A percentile compares a stretch with the other conserved stretches of the same genome.
Evolutionary conservation across 148 eudicot genomes (phyloP).

Genomic region (Chenopodium suecicum): DNA sequence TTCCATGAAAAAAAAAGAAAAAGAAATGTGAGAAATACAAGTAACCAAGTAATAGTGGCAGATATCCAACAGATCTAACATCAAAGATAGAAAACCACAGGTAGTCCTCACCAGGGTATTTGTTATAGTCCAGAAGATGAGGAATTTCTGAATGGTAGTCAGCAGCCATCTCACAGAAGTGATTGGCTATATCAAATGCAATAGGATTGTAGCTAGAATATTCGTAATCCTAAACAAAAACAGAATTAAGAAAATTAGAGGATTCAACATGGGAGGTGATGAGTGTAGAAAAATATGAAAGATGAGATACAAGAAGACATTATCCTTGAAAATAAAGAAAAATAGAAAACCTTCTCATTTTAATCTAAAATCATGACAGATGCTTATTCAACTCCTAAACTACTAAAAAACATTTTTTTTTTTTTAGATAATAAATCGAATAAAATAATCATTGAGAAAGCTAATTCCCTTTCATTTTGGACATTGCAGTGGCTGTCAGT

Average conservation of each 20-base stretch:
- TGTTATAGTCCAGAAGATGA: slow-evolving; percentile 74
- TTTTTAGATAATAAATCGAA: no score
- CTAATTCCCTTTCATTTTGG: neutral
- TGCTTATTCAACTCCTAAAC: neutral
- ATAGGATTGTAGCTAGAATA: slow-evolving; percentile 81
- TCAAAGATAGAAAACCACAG: neutral
- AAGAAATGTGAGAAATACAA: no score
- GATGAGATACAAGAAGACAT: neutral
- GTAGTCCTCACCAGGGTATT: slow-evolving; percentile 71
- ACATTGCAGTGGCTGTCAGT: neutral
- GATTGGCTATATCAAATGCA: slow-evolving; percentile 87
- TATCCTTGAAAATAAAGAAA: neutral
- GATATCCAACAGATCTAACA: neutral
- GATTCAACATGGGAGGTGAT: neutral
- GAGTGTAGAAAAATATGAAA: neutral
- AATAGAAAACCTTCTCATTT: neutral
- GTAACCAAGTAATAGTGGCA: neutral
- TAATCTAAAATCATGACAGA: neutral
- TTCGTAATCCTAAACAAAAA: slow-evolving; percentile 70
- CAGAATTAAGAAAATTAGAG: neutral
- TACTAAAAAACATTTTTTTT: neutral
- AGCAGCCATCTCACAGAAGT: slow-evolving; percentile 97
- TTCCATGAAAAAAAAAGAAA: neutral
- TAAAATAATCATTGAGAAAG: neutral
- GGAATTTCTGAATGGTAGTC: slow-evolving; percentile 94